These are phyloP conservation scores for Phalaenopsis aphrodite DNA, from an alignment of 106 monocot genomes.

Conservation along the genomic window DNA sequence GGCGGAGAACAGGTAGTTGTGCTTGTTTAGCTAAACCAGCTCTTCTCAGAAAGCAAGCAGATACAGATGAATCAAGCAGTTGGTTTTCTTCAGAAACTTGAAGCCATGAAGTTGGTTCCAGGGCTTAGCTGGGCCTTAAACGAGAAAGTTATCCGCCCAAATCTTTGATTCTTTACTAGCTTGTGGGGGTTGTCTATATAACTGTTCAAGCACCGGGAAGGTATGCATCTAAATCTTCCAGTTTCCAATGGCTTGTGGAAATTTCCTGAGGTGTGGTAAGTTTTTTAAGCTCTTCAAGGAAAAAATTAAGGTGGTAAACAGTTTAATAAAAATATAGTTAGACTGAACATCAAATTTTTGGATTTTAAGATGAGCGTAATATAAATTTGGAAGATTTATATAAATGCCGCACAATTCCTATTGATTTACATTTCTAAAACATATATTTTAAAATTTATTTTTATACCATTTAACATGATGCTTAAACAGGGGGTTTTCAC, in stretches of 20 bases:
- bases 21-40: conserved; percentile 11
- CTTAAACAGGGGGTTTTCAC: too few relatives aligned
- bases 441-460: too few relatives aligned
- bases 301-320: too few relatives aligned
- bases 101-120: not conserved
- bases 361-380: too few relatives aligned
- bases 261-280: not conserved
- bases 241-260: not conserved
- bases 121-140: not conserved
- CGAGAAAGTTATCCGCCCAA: not conserved
- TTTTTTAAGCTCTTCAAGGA: not conserved
- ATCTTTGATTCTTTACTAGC: not conserved
- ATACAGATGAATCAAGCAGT: not conserved
- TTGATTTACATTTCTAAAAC: too few relatives aligned
- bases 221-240: not conserved
- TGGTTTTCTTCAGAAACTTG: conserved; percentile 2
- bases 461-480: too few relatives aligned
- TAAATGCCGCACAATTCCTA: too few relatives aligned
- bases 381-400: too few relatives aligned
- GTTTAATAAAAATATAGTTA: too few relatives aligned
- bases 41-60: not conserved
- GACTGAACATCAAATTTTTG: too few relatives aligned
- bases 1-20: conserved; percentile 8
- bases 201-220: not conserved
- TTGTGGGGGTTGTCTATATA: not conserved